These are phyloP conservation scores for Calonectria multiphialidica DNA, from an alignment of 2,329 filamentous ascomycete species.

Conservation along the genomic window DNA sequence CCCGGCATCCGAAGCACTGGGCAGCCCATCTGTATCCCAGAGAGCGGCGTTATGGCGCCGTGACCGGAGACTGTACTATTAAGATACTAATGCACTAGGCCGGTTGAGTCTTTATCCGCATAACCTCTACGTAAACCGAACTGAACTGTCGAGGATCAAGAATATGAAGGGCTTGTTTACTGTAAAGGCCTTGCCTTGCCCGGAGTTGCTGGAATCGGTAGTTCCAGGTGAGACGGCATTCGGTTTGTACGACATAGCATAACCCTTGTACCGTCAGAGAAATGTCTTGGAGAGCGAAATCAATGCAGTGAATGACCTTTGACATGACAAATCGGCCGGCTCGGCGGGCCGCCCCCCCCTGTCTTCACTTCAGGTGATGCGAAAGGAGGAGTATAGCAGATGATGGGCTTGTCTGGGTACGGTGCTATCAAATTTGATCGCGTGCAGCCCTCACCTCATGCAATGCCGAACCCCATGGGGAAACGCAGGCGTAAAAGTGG, in stretches of 20 bases:
- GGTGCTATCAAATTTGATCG: not conserved
- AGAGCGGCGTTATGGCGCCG: not conserved
- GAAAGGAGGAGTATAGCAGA: not conserved
- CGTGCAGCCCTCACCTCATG: not conserved
- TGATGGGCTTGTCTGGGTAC: slow-evolving; percentile 5
- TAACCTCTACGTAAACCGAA: not conserved
- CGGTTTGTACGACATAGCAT: not conserved
- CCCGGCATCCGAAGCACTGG: not conserved
- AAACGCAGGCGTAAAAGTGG: slow-evolving; percentile 4
- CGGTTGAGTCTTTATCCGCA: not conserved
- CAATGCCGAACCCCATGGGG: slow-evolving; percentile 23
- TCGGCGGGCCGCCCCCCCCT: not conserved
- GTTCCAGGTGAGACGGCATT: not conserved
- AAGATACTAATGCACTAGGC: not conserved
- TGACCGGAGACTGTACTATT: not conserved
- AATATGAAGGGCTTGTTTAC: not conserved
- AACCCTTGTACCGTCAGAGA: not conserved
- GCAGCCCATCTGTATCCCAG: not conserved
- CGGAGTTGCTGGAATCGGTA: not conserved
- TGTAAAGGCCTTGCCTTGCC: not conserved
- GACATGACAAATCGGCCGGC: not conserved
- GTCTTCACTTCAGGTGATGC: not conserved
- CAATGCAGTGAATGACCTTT: not conserved
- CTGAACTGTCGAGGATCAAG: too few relatives aligned
- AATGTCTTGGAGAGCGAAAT: not conserved